Base-by-base conservation (phyloP, 1,284 basidiomycete genomes). In the Hymenochaete sp. region DNA sequence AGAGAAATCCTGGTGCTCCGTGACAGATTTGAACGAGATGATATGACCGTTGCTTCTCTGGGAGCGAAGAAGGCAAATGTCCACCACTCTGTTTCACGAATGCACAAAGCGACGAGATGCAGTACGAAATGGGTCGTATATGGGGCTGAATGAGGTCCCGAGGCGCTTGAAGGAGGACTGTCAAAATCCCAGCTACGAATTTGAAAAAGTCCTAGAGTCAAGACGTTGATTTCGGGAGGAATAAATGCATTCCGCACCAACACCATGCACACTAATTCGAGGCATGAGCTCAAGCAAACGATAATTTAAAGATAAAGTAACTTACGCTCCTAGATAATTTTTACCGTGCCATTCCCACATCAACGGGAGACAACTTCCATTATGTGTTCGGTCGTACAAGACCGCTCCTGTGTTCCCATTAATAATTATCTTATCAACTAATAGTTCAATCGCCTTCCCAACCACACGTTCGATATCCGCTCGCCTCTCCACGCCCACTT, bases 301-400 rank as follows among this genome's bases (percentile, higher is more conserved):
- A 14, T 2, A 8, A 13, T 42, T 18, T 18, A 3, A 25, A 7
- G n/a, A 11, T 2, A 5, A 16, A 26, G 13, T 16, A 25, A 49
- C 48, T 16, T 45, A 49, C 48, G 48, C 48, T 44, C 48, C 48
- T 11, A 49, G 43, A 25, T 49, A 49, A 38, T 39, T 36, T 32
- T 36, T 36, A 3, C 37, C 43, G 32, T 49, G 48, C 48, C 48
- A 49, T 16, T 31, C 8, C 48, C 48, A 49, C 44, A 49, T 45
- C 9, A 49, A 25, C 4, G 48, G 48, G 19, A 49, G 25, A 14
- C 27, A n/a, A 9, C 9, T 32, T n/a, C 31, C 21, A 2, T 26
- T 33, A 29, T 29, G 16, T 22, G 32, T 24, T 43, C 27, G 25
- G 7, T 8, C 13, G 22, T 31, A 44, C 26, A 29, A 13, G 13